A percentile compares a stretch with the other conserved stretches of the same genome.
phyloP scores from a whole-genome alignment of 75 land plant species.

The Cupressus sempervirens region DNA sequence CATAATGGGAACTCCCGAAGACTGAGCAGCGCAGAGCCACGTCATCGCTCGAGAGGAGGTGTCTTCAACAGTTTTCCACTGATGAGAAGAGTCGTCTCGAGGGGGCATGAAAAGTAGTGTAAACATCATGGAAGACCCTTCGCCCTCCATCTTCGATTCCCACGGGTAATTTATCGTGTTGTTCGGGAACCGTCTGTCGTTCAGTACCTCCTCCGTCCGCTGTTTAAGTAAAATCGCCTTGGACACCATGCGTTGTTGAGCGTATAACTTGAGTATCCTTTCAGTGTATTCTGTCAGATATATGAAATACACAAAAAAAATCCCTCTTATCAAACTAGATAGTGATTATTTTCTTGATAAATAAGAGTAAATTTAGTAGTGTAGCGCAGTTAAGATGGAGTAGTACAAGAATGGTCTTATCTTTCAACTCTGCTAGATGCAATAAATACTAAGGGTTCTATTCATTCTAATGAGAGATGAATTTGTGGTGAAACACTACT shows the following conservation, averaged over 20 bases:
- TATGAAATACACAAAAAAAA: neutral
- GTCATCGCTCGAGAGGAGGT: conserved; percentile 49
- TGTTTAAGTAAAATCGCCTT: conserved; percentile 11
- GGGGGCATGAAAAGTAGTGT: conserved; percentile 52
- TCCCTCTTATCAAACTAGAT: too few relatives aligned
- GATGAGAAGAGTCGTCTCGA: conserved; percentile 5
- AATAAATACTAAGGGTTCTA: too few relatives aligned
- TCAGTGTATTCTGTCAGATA: neutral
- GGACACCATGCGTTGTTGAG: neutral
- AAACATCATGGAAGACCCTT: conserved; percentile 36
- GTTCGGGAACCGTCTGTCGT: conserved; percentile 19
- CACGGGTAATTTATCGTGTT: conserved; percentile 45
- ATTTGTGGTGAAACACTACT: too few relatives aligned
- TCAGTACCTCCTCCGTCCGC: conserved; percentile 25
- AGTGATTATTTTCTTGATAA: too few relatives aligned
- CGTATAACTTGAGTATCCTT: neutral
- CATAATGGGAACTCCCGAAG: conserved; percentile 53
- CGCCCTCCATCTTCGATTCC: conserved; percentile 41
- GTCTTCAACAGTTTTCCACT: conserved; percentile 22
- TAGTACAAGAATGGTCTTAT: too few relatives aligned
- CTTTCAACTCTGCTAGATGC: too few relatives aligned
- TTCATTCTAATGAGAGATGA: too few relatives aligned
- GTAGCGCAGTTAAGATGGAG: too few relatives aligned
- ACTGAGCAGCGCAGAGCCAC: conserved; percentile 55
- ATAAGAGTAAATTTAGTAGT: too few relatives aligned